phyloP scores from a whole-genome alignment of 208 protist genomes.

The Naegleria gruberi region DNA sequence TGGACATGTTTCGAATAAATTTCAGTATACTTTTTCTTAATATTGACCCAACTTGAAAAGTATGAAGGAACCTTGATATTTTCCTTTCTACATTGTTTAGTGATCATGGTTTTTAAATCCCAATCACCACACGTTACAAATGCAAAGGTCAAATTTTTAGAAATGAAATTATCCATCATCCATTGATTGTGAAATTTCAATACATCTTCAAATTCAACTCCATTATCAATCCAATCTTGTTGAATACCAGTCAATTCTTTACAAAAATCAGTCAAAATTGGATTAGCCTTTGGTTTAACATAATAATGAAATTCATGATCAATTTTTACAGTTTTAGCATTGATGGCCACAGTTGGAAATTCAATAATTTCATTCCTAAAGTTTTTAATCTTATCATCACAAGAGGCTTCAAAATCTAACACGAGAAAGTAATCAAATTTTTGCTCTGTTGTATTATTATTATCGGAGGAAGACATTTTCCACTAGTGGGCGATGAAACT shows the following conservation, averaged over 20 bases:
- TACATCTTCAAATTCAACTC: slow-evolving; percentile 26
- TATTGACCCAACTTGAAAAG: background rate
- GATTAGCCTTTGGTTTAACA: slow-evolving; percentile 65
- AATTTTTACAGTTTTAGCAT: slow-evolving; percentile 52
- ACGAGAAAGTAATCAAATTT: slow-evolving; percentile 74
- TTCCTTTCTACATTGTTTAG: background rate
- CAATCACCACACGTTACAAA: slow-evolving; percentile 24
- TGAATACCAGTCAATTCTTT: slow-evolving; percentile 85
- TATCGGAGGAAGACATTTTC: too few species aligned
- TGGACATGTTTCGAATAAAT: background rate
- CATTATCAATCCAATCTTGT: slow-evolving; percentile 70
- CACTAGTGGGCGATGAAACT: too few species aligned
- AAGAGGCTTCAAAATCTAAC: slow-evolving; percentile 79
- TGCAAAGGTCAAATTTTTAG: background rate
- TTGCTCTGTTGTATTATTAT: background rate
- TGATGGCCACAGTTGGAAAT: slow-evolving; percentile 79
- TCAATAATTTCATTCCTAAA: slow-evolving; percentile 91
- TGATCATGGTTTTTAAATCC: slow-evolving; percentile 22
- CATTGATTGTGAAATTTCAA: background rate
- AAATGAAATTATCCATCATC: background rate
- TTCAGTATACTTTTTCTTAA: background rate
- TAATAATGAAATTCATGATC: slow-evolving; percentile 67
- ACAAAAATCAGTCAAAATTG: slow-evolving; percentile 77
- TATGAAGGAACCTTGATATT: background rate
- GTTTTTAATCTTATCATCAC: slow-evolving; percentile 53